These are phyloP conservation scores for Dactylellina sp. DNA, from an alignment of 2,329 filamentous ascomycete genomes.

Conservation along the genomic window DNA sequence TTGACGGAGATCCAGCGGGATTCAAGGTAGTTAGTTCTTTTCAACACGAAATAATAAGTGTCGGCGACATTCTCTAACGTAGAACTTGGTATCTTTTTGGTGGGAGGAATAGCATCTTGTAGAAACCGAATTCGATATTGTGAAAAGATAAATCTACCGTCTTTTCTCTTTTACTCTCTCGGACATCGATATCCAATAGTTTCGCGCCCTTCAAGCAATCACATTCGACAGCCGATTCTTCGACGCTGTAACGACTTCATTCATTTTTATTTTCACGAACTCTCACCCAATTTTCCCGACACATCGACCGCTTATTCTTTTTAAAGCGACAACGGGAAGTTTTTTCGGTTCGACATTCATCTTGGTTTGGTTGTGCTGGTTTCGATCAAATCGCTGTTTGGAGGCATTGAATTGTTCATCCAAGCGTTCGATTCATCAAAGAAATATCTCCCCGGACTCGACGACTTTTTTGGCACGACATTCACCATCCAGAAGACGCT, in stretches of 20 bases:
- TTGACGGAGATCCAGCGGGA: constrained; percentile 5
- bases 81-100: neutral
- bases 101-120: constrained; percentile 10
- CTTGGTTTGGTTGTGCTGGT: constrained; percentile 56
- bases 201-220: constrained; percentile 15
- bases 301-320: constrained; percentile 22
- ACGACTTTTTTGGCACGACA: constrained; percentile 9
- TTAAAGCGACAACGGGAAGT: constrained; percentile 31
- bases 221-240: constrained; percentile 43
- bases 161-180: constrained; percentile 6
- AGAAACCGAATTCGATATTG: constrained; percentile 6
- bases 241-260: constrained; percentile 50
- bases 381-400: constrained; percentile 57
- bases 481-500: neutral
- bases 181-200: constrained; percentile 25
- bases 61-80: neutral
- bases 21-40: constrained; percentile 12
- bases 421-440: constrained; percentile 56
- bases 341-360: constrained; percentile 34
- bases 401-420: constrained; percentile 57
- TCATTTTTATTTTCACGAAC: constrained; percentile 51
- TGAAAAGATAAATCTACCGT: neutral
- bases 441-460: constrained; percentile 21
- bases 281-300: constrained; percentile 33
- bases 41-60: constrained; percentile 2